Evolutionary conservation across 352 stramenopile species (phyloP).

Genomic region (Pythium pyrilobum): DNA sequence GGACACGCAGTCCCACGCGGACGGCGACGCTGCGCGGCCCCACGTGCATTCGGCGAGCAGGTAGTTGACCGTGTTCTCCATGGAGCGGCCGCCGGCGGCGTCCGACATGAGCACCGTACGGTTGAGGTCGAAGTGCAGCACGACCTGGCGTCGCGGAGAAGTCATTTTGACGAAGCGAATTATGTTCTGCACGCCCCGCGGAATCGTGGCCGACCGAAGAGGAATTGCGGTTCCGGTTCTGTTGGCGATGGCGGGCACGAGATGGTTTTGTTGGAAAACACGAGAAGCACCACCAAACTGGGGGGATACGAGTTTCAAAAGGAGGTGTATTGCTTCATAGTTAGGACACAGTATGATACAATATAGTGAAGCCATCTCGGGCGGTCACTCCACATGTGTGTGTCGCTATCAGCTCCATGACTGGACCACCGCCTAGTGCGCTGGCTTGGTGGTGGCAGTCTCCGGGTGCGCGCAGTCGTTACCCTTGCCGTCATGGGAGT

Average conservation of each 20-base stretch:
- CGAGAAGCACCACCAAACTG: no score
- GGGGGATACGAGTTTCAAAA: constrained; percentile 5
- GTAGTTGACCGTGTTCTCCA: constrained; percentile 87
- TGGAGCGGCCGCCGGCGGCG: constrained; percentile 76
- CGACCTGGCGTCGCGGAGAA: constrained; percentile 31
- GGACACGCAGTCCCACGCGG: constrained; percentile 59
- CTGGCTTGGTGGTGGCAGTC: constrained; percentile 18
- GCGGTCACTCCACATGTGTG: no score
- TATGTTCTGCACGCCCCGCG: neutral
- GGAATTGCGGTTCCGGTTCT: neutral
- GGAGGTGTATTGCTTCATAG: neutral
- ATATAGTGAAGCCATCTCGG: no score
- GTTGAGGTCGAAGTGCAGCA: constrained; percentile 89
- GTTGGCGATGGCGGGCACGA: neutral
- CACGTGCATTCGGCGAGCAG: constrained; percentile 79
- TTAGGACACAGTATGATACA: constrained; percentile 11
- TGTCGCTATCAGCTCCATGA: no score
- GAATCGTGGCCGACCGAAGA: neutral
- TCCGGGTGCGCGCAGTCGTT: constrained; percentile 15
- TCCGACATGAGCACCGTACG: constrained; percentile 88
- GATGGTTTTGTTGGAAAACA: neutral
- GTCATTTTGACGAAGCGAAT: neutral
- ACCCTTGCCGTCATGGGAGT: constrained; percentile 7
- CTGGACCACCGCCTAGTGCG: neutral
- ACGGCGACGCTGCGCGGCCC: constrained; percentile 36